Evolutionary conservation across 345 rosid species (phyloP).

Genomic region (Ceriops zippeliana): DNA sequence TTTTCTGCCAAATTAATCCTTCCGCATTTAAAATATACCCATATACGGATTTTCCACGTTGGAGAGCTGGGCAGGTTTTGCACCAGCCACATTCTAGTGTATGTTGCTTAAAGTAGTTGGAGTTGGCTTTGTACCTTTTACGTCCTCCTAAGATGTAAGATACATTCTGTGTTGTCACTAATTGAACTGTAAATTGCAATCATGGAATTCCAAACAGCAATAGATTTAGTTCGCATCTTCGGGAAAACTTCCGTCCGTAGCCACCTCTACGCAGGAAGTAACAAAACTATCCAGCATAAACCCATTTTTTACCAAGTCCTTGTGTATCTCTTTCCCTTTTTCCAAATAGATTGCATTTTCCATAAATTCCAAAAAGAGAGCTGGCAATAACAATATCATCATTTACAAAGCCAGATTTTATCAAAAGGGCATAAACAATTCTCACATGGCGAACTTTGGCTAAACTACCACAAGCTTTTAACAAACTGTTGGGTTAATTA

Average conservation of each 20-base stretch:
- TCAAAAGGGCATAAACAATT: constrained; percentile 46
- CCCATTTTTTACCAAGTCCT: constrained; percentile 33
- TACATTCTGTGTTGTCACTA: constrained; percentile 50
- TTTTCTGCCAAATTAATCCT: constrained; percentile 45
- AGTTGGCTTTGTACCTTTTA: constrained; percentile 47
- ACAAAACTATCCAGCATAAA: constrained; percentile 45
- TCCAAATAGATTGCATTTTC: constrained; percentile 46
- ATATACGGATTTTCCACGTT: constrained; percentile 46
- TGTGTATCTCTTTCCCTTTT: constrained; percentile 58
- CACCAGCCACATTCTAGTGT: constrained; percentile 39
- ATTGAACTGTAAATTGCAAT: constrained; percentile 40
- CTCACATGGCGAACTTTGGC: constrained; percentile 40
- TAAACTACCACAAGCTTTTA: not conserved
- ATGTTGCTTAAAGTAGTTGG: constrained; percentile 52
- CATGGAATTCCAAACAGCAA: constrained; percentile 67
- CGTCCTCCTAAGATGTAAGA: constrained; percentile 54
- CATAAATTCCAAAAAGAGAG: constrained; percentile 54
- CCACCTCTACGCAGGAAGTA: constrained; percentile 47
- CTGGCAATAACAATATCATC: constrained; percentile 58
- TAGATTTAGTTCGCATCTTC: constrained; percentile 37
- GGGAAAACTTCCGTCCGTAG: constrained; percentile 48
- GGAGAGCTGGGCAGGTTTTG: constrained; percentile 46
- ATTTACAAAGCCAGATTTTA: constrained; percentile 41
- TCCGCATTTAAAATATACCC: constrained; percentile 62
- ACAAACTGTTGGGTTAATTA: too few species aligned